Evolutionary conservation across 2,329 filamentous ascomycete genomes (phyloP), one percentile per base, ranked within the genome.

Genomic region (Dothidotthia symphoricarpi): DNA sequence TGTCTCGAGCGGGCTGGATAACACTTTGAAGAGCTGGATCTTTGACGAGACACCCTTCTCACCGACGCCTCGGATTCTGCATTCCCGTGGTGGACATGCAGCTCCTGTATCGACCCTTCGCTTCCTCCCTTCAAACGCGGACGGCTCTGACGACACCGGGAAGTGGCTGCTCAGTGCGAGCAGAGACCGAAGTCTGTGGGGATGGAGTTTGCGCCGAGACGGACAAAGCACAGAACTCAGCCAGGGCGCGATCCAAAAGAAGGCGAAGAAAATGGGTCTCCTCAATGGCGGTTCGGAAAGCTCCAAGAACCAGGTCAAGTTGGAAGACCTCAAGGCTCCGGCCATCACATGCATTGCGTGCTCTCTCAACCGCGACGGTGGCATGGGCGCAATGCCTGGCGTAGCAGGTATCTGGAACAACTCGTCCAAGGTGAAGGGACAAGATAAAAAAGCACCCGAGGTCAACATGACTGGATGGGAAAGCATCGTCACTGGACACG

Each of bases 81-180:
- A 98, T 66, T 80, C 81, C 3, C 80, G 93, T 50, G 89, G 86
- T 51, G 93, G 93, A 2, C 93, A 98, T 64, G 88, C 90, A 8
- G 89, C 85, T 3, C 84, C 90, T 0, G 82, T 97, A 36, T 90
- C 83, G 24, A 84, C 81, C 35, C 75, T 98, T 19, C 77, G 84
- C 43, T 98, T 97, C 68, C 69, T 97, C 16, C 91, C 91, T 1
- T 82, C 88, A 0, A 84, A 89, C 51, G 91, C 93, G 27, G 91
- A 97, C 55, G 91, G 90, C 12, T 82, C 88, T 6, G 91, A 96
- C 53, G 82, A 83, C 28, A 82, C 82, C 30, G 93, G 91, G 40
- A 97, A 97, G 69, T 97, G 91, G 91, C 73, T 97, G 6, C 74
- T 98, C 38, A 96, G 89, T 57, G 88, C 87, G 51, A 90, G 89